Evolutionary conservation across 768 basidiomycete species (phyloP), one percentile per base, ranked within the genome.

Genomic region (Lyophyllum shimeji): DNA sequence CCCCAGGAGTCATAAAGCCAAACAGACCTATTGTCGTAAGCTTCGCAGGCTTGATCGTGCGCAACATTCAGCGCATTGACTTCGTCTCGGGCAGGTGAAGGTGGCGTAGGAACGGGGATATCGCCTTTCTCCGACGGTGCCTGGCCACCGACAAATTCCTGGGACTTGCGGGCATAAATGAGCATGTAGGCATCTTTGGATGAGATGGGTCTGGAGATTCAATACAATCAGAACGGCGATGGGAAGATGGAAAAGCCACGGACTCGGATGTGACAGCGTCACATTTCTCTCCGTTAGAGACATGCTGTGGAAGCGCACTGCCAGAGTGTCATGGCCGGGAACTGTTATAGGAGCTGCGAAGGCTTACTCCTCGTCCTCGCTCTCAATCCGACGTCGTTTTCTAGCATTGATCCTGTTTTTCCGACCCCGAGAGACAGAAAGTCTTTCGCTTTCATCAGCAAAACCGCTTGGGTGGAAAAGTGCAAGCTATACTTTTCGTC

Each of bases 151-250:
- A 31, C 34, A n/a, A 25, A 27, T 31, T 48, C n/a, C 29, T 29
- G 18, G 12, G 56, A 64, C 60, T 75, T 78, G 11, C 84, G 82
- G 34, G 83, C 81, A 70, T 98, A 98, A 52, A 98, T 86, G 29
- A 98, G 80, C 94, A 98, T 96, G 71, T 98, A 97, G 6, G 93
- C 93, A 63, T 97, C 93, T 71, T 82, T 89, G 1, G 93, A 94
- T 2, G 82, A 76, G 60, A 89, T 78, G 37, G 77, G 74, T 57
- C 80, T 82, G 62, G 50, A 57, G 21, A 51, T 52, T 54, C 62
- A 58, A 27, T 33, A 40, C 27, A 46, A 53, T 46, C 33, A 53
- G 27, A 21, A 29, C 43, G 15, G 20, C 11, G 8, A 17, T 4
- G 20, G 11, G 12, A 29, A 25, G 21, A 23, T 25, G 27, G 23